Base-by-base conservation (phyloP, 306 rosid genomes). In the Oemleria cerasiformis region DNA sequence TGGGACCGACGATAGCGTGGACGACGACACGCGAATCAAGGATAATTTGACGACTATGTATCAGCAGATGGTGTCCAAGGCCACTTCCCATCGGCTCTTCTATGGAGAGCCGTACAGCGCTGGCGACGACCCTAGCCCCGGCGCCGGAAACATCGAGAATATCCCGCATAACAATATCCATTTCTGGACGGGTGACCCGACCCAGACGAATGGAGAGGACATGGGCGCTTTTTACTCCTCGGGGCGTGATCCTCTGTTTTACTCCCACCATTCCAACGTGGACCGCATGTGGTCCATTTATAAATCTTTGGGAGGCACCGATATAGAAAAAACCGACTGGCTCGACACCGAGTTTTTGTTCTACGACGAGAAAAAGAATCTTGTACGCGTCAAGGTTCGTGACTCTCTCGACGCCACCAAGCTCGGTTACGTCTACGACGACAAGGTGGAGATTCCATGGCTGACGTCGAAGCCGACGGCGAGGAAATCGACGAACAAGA, bases 181-280 rank as follows among this genome's bases (percentile, higher is more conserved):
- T 74, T 0, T 16, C 0, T 88, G 92, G 95, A 58, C 74, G 0
- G 96, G 96, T 10, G 88, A 86, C 44, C 58, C 3, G 7, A 80
- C 19, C 3, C 83, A 83, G 4, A 83, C 86, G 0, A 80, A 86
- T 63, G 0, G 0, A 1, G 96, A 92, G 72, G 36, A 92, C 77
- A 90, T 92, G 98, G 96, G 96, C 8, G 75, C 56, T 42, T 88
- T 92, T 77, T 90, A 90, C 68, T 75, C 96, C 0, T 87, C 98
- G 0, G 96, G 77, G 0, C 77, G 92, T 7, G 98, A 92, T 54
- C 98, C 98, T 1, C 54, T 90, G 59, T 92, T 92, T 41, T 88
- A 4, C 19, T 7, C 78, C 20, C 96, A 86, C 65, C 96, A 90
- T 63, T 71, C 96, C 10, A 92, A 92, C 57, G 43, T 90, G 0